These are phyloP conservation scores for Alloteropsis semialata DNA, from an alignment of 176 grass and related monocot genomes.

Conservation along the genomic window DNA sequence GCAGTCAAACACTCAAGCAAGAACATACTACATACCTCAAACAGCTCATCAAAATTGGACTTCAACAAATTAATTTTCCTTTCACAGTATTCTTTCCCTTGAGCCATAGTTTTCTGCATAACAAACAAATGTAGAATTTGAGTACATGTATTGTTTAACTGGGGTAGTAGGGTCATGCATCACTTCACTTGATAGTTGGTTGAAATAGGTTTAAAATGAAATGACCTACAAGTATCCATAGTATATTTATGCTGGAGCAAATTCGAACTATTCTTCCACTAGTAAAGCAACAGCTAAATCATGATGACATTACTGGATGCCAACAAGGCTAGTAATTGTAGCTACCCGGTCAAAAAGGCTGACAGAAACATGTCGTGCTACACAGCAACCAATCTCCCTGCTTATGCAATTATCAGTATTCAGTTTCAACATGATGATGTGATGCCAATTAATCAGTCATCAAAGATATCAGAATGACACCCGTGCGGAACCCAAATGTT, in stretches of 20 bases:
- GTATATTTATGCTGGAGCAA: neutral
- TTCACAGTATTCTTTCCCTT: constrained; percentile 95
- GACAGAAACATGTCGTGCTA: neutral
- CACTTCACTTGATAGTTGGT: neutral
- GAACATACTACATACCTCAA: constrained; percentile 74
- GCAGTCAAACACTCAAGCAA: neutral
- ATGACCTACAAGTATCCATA: neutral
- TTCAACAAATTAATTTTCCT: constrained; percentile 87
- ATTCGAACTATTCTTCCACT: neutral
- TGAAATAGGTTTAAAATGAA: neutral
- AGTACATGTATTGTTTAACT: neutral
- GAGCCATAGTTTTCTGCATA: constrained; percentile 80
- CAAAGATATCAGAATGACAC: neutral
- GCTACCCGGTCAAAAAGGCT: neutral
- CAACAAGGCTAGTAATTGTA: neutral
- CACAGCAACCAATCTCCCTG: neutral
- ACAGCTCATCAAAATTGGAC: constrained; percentile 86
- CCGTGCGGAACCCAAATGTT: neutral
- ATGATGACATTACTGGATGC: neutral
- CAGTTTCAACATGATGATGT: neutral
- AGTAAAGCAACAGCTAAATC: neutral
- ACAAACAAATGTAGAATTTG: constrained; percentile 2
- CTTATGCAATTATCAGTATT: neutral
- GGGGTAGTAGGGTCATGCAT: neutral
- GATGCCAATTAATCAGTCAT: neutral